phyloP scores from a whole-genome alignment of 805 yeast genomes.

The Maudiozyma bulderi region DNA sequence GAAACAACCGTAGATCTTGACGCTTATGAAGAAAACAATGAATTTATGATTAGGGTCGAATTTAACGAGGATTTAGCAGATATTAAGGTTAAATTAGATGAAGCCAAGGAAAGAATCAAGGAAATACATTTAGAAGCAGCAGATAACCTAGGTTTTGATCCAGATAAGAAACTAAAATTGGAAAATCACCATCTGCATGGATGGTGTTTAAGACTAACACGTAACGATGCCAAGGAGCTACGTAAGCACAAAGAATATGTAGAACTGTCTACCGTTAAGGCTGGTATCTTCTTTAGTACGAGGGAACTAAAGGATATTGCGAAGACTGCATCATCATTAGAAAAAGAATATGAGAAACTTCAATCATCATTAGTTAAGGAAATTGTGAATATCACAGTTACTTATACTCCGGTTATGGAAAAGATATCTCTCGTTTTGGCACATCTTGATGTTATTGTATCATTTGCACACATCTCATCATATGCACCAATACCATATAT shows the following conservation, averaged over 20 bases:
- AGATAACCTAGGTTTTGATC: conserved; percentile 68
- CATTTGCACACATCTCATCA: conserved; percentile 78
- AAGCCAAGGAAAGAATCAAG: conserved; percentile 44
- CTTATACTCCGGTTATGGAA: conserved; percentile 72
- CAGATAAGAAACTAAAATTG: conserved; percentile 79
- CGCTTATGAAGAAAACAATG: conserved; percentile 65
- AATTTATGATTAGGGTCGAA: conserved; percentile 79
- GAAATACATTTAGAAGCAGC: conserved; percentile 55
- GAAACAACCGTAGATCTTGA: conserved; percentile 87
- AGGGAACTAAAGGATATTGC: conserved; percentile 50
- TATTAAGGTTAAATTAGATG: conserved; percentile 49
- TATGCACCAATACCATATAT: conserved; percentile 77
- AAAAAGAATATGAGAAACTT: conserved; percentile 58
- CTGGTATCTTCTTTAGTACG: conserved; percentile 90
- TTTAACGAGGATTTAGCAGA: conserved; percentile 68
- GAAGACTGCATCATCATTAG: conserved; percentile 45
- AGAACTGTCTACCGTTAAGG: conserved; percentile 86
- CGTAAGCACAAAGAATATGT: conserved; percentile 49
- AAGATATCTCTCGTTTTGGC: conserved; percentile 56
- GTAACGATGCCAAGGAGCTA: conserved; percentile 76
- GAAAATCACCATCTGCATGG: conserved; percentile 86
- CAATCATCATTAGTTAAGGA: conserved; percentile 76
- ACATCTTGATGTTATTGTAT: conserved; percentile 69
- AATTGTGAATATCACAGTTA: conserved; percentile 67
- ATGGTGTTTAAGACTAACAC: conserved; percentile 88